A percentile compares a stretch with the other conserved stretches of the same genome.
Evolutionary conservation across 805 yeast genomes (phyloP).

Genomic region (Nakazawaea molendinolei): DNA sequence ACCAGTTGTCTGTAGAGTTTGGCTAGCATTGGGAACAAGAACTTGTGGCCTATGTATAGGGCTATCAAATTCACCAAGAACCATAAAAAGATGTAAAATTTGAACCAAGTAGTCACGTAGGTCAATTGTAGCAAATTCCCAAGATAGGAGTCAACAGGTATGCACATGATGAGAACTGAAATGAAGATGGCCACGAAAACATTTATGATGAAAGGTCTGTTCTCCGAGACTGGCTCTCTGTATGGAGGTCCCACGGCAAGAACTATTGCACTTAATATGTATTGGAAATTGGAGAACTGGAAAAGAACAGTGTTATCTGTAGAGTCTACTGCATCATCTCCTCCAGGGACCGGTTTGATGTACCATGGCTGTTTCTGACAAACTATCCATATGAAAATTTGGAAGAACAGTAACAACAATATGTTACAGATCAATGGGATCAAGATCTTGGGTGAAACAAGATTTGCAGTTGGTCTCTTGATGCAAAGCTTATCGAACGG

Average conservation of each 20-base stretch:
- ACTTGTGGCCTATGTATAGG: slow-evolving; percentile 39
- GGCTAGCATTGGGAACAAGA: slow-evolving; percentile 36
- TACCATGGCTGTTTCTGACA: slow-evolving; percentile 69
- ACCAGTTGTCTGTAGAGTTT: slow-evolving; percentile 27
- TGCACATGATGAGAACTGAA: slow-evolving; percentile 48
- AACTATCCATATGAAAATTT: slow-evolving; percentile 56
- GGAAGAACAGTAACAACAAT: slow-evolving; percentile 54
- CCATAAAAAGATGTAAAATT: slow-evolving; percentile 38
- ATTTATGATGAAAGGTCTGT: slow-evolving; percentile 65
- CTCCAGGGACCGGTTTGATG: slow-evolving; percentile 71
- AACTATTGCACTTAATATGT: slow-evolving; percentile 76
- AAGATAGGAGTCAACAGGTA: slow-evolving; percentile 43
- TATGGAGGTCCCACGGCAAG: slow-evolving; percentile 92
- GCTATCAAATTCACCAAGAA: slow-evolving; percentile 44
- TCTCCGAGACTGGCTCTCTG: slow-evolving; percentile 65
- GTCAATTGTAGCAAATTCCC: slow-evolving; percentile 78
- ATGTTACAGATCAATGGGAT: slow-evolving; percentile 81
- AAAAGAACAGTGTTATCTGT: slow-evolving; percentile 88
- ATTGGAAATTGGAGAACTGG: slow-evolving; percentile 79
- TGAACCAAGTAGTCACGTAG: slow-evolving; percentile 42
- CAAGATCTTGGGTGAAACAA: slow-evolving; percentile 83
- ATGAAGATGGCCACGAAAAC: slow-evolving; percentile 40
- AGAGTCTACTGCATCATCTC: slow-evolving; percentile 73
- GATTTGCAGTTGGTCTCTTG: slow-evolving; percentile 89
- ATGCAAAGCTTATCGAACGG: slow-evolving; percentile 55